Percentiles rank a stretch among this genome's conserved stretches.
phyloP scores from a whole-genome alignment of 2,329 filamentous ascomycete genomes.

The Fusarium compactum region DNA sequence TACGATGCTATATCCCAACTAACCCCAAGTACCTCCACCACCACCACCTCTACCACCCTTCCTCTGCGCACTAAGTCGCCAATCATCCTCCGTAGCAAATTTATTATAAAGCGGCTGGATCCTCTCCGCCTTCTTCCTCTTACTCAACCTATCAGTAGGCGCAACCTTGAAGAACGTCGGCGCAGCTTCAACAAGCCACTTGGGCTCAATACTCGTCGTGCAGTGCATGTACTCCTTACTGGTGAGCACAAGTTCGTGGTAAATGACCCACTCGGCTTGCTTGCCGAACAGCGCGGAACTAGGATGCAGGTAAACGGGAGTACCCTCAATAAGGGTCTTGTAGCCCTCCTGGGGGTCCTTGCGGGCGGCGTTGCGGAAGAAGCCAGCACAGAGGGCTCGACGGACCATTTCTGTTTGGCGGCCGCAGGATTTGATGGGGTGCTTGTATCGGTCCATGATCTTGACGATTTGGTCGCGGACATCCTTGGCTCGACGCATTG shows the following conservation, averaged over 20 bases:
- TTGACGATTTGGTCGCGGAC: conserved; percentile 91
- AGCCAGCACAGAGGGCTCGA: conserved; percentile 89
- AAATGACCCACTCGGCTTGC: conserved; percentile 95
- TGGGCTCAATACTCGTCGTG: conserved; percentile 93
- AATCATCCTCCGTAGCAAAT: conserved; percentile 92
- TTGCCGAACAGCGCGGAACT: conserved; percentile 94
- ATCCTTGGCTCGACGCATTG: conserved; percentile 90
- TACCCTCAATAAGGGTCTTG: conserved; percentile 96
- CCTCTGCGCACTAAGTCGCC: conserved; percentile 89
- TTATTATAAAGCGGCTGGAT: conserved; percentile 97
- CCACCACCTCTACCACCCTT: conserved; percentile 87
- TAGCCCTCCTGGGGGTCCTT: conserved; percentile 98
- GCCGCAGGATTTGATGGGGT: conserved; percentile 85
- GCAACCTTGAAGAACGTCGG: conserved; percentile 99
- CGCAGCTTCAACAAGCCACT: conserved; percentile 94
- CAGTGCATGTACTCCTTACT: conserved; percentile 99
- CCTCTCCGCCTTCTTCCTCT: conserved; percentile 91
- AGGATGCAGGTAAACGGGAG: conserved; percentile 94
- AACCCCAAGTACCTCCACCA: conserved; percentile 90
- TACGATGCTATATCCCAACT: neutral
- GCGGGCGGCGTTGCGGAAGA: conserved; percentile 94
- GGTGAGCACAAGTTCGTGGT: conserved; percentile 89
- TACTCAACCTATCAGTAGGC: conserved; percentile 85
- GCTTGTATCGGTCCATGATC: conserved; percentile 93
- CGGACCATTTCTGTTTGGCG: conserved; percentile 88